Evolutionary conservation across 768 basidiomycete species (phyloP).

Genomic region (Lactarius hatsudake): DNA sequence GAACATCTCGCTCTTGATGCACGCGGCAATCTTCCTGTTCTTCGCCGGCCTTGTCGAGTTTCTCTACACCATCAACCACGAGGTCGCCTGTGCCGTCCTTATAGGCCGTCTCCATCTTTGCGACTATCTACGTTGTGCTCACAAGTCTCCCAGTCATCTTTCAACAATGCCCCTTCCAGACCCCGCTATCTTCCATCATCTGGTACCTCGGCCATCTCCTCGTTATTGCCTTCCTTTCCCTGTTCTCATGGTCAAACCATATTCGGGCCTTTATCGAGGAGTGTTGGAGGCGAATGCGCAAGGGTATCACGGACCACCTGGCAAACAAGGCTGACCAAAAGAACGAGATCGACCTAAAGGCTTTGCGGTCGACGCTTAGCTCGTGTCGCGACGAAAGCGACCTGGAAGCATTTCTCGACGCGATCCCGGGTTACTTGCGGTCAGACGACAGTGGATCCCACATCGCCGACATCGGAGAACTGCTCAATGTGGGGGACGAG

Average conservation of each 20-base stretch:
- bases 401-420: constrained; percentile 1
- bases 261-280: not conserved
- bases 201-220: constrained; percentile 4
- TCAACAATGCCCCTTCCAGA: constrained; percentile 2
- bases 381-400: constrained; percentile 8
- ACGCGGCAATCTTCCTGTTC: constrained; percentile 9
- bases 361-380: not conserved
- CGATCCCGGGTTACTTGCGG: constrained; percentile 12
- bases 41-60: constrained; percentile 13
- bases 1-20: constrained; percentile 8
- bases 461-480: constrained; percentile 3
- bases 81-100: not conserved
- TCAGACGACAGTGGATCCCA: constrained; percentile 2
- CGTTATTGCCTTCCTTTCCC: not conserved
- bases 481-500: not conserved
- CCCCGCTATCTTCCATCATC: constrained; percentile 1
- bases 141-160: not conserved
- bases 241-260: constrained; percentile 6
- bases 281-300: not conserved
- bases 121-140: not conserved
- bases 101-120: constrained; percentile 3
- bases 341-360: not conserved
- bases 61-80: not conserved
- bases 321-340: not conserved
- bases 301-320: not conserved